Percentiles rank a stretch among this genome's conserved stretches.
Evolutionary conservation across 2,329 filamentous ascomycete species (phyloP).

Genomic region (Cercospora sp.): DNA sequence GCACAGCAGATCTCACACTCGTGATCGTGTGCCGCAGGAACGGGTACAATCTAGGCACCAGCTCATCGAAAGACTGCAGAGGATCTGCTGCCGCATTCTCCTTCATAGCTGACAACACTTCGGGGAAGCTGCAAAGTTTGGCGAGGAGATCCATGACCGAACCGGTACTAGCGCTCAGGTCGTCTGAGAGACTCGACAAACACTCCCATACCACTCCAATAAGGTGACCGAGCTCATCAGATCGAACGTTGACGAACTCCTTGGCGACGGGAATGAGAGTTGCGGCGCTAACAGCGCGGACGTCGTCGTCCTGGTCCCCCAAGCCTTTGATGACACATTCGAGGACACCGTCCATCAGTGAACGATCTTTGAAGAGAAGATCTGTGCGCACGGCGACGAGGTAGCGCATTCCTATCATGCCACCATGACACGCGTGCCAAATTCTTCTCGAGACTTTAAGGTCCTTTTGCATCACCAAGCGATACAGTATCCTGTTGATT

Average conservation of each 20-base stretch:
- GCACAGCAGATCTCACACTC: conserved; percentile 86
- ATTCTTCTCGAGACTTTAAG: conserved; percentile 69
- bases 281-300: conserved; percentile 94
- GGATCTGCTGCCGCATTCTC: conserved; percentile 77
- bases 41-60: conserved; percentile 91
- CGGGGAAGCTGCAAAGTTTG: conserved; percentile 89
- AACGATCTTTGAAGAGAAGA: conserved; percentile 75
- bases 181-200: conserved; percentile 92
- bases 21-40: conserved; percentile 97
- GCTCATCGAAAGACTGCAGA: conserved; percentile 83
- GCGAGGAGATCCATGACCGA: conserved; percentile 98
- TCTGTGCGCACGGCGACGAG: conserved; percentile 94
- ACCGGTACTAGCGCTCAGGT: conserved; percentile 93
- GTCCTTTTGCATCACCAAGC: conserved; percentile 89
- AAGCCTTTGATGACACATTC: conserved; percentile 92
- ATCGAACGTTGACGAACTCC: conserved; percentile 86
- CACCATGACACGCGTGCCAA: conserved; percentile 96
- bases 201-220: conserved; percentile 98
- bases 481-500: conserved; percentile 80
- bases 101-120: conserved; percentile 94
- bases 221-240: conserved; percentile 72
- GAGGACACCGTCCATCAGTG: conserved; percentile 90
- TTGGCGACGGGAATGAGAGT: conserved; percentile 94
- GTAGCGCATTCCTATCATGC: conserved; percentile 95
- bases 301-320: conserved; percentile 88